Evolutionary conservation across 1,284 basidiomycete species (phyloP).

Genomic region (Sporisorium scitamineum): DNA sequence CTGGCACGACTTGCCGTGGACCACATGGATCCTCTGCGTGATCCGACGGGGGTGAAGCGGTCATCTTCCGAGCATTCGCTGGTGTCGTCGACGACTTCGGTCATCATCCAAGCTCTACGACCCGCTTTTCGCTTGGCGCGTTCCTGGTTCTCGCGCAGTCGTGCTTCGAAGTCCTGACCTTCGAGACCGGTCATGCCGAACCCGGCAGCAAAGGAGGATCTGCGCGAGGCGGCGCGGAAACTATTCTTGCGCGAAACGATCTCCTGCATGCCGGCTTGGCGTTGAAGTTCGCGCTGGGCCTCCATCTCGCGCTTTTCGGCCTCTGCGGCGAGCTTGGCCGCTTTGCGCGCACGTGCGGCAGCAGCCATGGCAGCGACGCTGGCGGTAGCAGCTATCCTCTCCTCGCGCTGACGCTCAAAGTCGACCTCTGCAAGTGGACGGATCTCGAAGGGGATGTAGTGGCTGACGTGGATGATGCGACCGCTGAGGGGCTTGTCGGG

Average conservation of each 20-base stretch:
- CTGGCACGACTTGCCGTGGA: slow-evolving; percentile 45
- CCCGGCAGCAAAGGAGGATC: slow-evolving; percentile 49
- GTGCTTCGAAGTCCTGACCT: slow-evolving; percentile 56
- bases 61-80: slow-evolving; percentile 61
- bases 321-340: slow-evolving; percentile 51
- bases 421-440: slow-evolving; percentile 61
- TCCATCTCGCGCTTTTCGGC: slow-evolving; percentile 52
- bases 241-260: slow-evolving; percentile 50
- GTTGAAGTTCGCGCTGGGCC: slow-evolving; percentile 44
- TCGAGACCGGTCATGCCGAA: slow-evolving; percentile 55
- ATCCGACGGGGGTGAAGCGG: slow-evolving; percentile 62
- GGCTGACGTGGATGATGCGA: slow-evolving; percentile 67
- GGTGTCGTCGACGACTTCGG: slow-evolving; percentile 62
- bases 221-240: slow-evolving; percentile 49
- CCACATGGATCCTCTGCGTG: slow-evolving; percentile 57
- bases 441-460: slow-evolving; percentile 67
- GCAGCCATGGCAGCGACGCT: slow-evolving; percentile 64
- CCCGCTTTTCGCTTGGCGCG: slow-evolving; percentile 55
- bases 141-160: slow-evolving; percentile 64
- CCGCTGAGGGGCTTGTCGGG: slow-evolving; percentile 61
- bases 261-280: slow-evolving; percentile 31
- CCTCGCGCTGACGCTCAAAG: slow-evolving; percentile 57
- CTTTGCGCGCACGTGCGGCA: slow-evolving; percentile 59
- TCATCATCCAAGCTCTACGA: slow-evolving; percentile 64
- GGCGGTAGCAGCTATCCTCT: slow-evolving; percentile 60